A percentile compares a stretch with the other conserved stretches of the same genome.
Conservation (phyloP, 768 basidiomycete species). For the Lactifluus piperatus region DNA sequence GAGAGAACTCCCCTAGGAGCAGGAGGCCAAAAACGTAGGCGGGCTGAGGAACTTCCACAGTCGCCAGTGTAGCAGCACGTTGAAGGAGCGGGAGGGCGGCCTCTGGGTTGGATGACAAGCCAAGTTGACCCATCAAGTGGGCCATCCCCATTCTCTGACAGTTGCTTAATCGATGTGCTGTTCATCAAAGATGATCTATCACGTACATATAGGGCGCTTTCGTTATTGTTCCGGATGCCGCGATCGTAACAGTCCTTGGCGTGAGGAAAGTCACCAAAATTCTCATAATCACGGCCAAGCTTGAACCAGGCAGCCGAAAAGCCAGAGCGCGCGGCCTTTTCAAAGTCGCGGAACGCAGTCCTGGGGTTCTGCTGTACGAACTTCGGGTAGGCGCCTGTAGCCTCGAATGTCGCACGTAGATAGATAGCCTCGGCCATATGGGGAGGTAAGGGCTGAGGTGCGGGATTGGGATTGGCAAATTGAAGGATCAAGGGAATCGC, state of each 20-base stretch:
- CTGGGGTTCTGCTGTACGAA: conserved; percentile 59
- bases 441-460: conserved; percentile 28
- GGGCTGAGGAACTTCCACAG: conserved; percentile 73
- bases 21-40: conserved; percentile 86
- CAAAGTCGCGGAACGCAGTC: conserved; percentile 83
- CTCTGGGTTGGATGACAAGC: conserved; percentile 42
- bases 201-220: conserved; percentile 66
- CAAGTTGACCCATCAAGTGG: conserved; percentile 80
- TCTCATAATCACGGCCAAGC: conserved; percentile 87
- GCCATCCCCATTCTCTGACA: conserved; percentile 87
- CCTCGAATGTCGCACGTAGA: conserved; percentile 63
- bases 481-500: conserved; percentile 61
- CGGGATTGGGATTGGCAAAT: conserved; percentile 35
- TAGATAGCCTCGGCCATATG: conserved; percentile 67
- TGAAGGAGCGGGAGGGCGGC: conserved; percentile 64
- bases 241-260: conserved; percentile 85
- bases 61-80: conserved; percentile 67
- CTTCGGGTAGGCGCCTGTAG: conserved; percentile 64
- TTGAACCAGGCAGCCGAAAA: conserved; percentile 84
- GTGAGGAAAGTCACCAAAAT: conserved; percentile 60
- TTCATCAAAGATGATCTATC: conserved; percentile 9
- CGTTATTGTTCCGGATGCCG: conserved; percentile 65
- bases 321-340: conserved; percentile 70
- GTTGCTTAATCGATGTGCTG: neutral
- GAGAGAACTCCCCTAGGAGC: conserved; percentile 76